These are phyloP conservation scores for Colletotrichum abscissum DNA, from an alignment of 2,329 filamentous ascomycete genomes.

Conservation along the genomic window DNA sequence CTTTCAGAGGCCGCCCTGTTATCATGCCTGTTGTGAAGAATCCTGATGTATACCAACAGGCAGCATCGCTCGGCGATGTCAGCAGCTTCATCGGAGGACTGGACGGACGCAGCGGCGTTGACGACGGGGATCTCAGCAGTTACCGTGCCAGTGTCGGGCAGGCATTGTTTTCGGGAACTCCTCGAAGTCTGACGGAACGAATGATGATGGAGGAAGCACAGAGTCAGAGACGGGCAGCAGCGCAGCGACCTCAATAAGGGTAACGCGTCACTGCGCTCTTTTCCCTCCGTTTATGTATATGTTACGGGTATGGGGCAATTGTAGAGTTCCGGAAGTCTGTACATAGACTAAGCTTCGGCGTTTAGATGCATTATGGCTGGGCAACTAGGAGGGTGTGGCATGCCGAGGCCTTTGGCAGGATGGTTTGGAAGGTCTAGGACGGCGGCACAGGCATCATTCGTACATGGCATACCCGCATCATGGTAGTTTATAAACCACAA, in stretches of 20 bases:
- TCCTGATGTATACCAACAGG: constrained; percentile 59
- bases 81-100: constrained; percentile 65
- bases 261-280: background rate
- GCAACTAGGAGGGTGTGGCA: constrained; percentile 25
- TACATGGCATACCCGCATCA: constrained; percentile 29
- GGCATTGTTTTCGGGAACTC: constrained; percentile 54
- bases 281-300: constrained; percentile 18
- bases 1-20: constrained; percentile 65
- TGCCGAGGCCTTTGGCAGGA: constrained; percentile 16
- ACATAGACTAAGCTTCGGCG: constrained; percentile 30
- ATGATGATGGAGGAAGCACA: constrained; percentile 61
- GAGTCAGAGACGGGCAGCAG: constrained; percentile 39
- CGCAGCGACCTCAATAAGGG: constrained; percentile 29
- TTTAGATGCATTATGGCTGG: constrained; percentile 28
- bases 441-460: constrained; percentile 20
- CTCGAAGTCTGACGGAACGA: constrained; percentile 60
- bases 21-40: constrained; percentile 63
- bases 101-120: constrained; percentile 61
- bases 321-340: constrained; percentile 32
- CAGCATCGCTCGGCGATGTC: constrained; percentile 59
- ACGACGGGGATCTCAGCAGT: constrained; percentile 56
- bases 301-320: constrained; percentile 25
- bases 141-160: constrained; percentile 55
- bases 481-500: constrained; percentile 16
- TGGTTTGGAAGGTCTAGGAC: constrained; percentile 7